phyloP scores from a whole-genome alignment of 768 basidiomycete species.

The Trametes sanguinea region DNA sequence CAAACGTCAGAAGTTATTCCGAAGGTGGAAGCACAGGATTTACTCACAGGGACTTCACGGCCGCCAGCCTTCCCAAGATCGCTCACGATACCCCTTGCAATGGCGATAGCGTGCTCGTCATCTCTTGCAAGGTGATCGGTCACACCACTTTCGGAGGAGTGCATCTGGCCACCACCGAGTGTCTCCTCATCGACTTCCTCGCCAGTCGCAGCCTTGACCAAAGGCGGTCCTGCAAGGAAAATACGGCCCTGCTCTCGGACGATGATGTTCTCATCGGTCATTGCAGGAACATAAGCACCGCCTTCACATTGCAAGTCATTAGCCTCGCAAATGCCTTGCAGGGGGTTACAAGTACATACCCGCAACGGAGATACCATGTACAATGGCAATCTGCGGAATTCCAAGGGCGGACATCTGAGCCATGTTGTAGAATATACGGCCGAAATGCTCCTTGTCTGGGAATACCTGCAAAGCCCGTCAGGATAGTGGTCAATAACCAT shows the following conservation, averaged over 20 bases:
- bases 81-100: conserved; percentile 75
- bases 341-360: conserved; percentile 39
- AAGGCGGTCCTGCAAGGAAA: conserved; percentile 91
- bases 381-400: conserved; percentile 89
- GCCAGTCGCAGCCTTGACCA: conserved; percentile 94
- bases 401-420: conserved; percentile 92
- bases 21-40: not conserved
- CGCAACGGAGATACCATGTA: conserved; percentile 94
- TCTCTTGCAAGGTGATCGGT: conserved; percentile 86
- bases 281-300: conserved; percentile 93
- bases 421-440: conserved; percentile 98
- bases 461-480: conserved; percentile 54
- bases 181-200: conserved; percentile 93
- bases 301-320: conserved; percentile 41
- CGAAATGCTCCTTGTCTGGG: conserved; percentile 94
- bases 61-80: conserved; percentile 71
- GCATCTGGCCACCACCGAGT: conserved; percentile 89
- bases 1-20: not conserved
- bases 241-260: conserved; percentile 91
- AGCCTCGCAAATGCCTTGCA: too few relatives aligned
- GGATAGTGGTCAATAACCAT: not conserved
- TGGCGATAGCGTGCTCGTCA: conserved; percentile 82
- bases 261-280: conserved; percentile 94
- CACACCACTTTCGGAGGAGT: conserved; percentile 88
- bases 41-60: conserved; percentile 50